Percentiles rank a stretch among this genome's conserved stretches.
These are phyloP conservation scores for Xylariaceae sp. DNA, from an alignment of 2,329 filamentous ascomycete genomes.

Conservation along the genomic window DNA sequence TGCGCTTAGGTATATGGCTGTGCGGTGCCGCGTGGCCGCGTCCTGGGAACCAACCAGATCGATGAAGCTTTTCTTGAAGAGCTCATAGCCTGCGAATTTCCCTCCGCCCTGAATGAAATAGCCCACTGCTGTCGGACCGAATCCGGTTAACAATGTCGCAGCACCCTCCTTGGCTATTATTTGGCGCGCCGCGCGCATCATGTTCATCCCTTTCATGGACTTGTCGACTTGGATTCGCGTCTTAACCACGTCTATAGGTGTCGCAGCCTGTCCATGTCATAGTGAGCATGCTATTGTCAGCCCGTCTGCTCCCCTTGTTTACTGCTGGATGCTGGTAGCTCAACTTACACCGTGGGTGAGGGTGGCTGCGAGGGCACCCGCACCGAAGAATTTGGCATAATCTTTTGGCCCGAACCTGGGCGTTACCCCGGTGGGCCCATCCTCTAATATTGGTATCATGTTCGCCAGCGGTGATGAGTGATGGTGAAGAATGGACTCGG, in stretches of 20 bases:
- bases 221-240: conserved; percentile 89
- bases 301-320: background rate
- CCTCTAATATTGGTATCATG: conserved; percentile 20
- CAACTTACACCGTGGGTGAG: conserved; percentile 45
- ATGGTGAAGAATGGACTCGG: background rate
- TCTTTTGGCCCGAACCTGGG: conserved; percentile 40
- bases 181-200: conserved; percentile 72
- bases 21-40: conserved; percentile 41
- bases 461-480: background rate
- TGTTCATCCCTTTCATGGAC: conserved; percentile 74
- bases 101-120: conserved; percentile 86
- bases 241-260: conserved; percentile 68
- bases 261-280: conserved; percentile 39
- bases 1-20: conserved; percentile 65
- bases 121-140: conserved; percentile 78
- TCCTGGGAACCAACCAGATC: conserved; percentile 54
- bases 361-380: conserved; percentile 48
- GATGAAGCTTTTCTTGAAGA: conserved; percentile 88
- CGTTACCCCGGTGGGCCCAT: conserved; percentile 18
- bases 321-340: background rate
- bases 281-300: background rate
- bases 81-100: conserved; percentile 90
- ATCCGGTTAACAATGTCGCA: conserved; percentile 73
- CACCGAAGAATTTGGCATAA: conserved; percentile 50
- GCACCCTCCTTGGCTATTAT: conserved; percentile 76